A percentile compares a stretch with the other conserved stretches of the same genome.
Conservation (phyloP, 805 yeast genomes). For the Kodamaea hsintzibuensis region DNA sequence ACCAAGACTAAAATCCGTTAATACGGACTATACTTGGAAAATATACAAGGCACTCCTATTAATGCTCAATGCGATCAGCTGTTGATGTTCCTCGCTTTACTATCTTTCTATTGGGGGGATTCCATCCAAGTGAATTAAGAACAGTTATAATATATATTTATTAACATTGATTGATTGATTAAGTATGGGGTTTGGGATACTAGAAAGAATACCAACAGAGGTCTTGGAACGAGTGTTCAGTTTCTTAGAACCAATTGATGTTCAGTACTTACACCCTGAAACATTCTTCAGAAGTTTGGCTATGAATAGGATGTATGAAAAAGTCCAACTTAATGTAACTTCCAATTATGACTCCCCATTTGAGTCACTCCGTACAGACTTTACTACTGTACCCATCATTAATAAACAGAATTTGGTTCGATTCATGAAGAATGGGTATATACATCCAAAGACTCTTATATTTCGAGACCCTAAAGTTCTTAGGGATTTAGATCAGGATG, state of each 20-base stretch:
- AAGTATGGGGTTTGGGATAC: neutral
- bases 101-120: too few relatives aligned
- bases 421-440: neutral
- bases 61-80: too few relatives aligned
- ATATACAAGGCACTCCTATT: too few relatives aligned
- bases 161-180: too few relatives aligned
- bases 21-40: too few relatives aligned
- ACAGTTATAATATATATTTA: too few relatives aligned
- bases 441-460: neutral
- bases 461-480: neutral
- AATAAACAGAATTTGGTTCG: neutral
- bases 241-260: constrained; percentile 3
- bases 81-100: too few relatives aligned
- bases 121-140: too few relatives aligned
- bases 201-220: neutral
- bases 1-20: too few relatives aligned
- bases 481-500: neutral
- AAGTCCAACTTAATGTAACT: neutral
- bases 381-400: neutral
- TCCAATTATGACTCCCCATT: neutral
- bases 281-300: neutral
- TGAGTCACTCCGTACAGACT: neutral
- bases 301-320: neutral
- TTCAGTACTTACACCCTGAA: neutral
- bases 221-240: neutral